Evolutionary conservation across 192 early-diverging fungal genomes (phyloP).

Genomic region (Backusella liffmaniae): DNA sequence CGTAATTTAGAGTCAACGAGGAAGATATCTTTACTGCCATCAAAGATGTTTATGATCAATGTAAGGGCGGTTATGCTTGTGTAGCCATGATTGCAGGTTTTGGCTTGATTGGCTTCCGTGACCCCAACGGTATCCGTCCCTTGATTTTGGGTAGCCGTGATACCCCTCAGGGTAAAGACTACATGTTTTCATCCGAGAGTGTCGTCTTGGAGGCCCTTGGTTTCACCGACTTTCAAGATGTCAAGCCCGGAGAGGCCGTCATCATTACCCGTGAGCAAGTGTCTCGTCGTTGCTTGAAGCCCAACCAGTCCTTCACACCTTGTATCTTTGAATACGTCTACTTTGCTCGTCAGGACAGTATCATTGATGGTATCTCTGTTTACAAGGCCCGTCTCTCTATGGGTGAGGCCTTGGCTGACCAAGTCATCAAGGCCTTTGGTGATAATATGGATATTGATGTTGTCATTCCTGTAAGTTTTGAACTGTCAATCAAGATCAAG

Average conservation of each 20-base stretch:
- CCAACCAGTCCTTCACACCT: conserved; percentile 64
- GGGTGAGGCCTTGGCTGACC: conserved; percentile 93
- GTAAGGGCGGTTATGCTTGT: conserved; percentile 92
- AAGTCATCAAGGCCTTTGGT: conserved; percentile 75
- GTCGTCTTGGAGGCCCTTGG: conserved; percentile 90
- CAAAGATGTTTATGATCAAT: conserved; percentile 77
- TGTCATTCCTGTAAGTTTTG: conserved; percentile 84
- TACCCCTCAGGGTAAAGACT: conserved; percentile 75
- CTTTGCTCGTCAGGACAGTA: conserved; percentile 98
- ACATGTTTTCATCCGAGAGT: conserved; percentile 98
- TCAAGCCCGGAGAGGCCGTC: conserved; percentile 91
- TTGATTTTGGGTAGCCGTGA: conserved; percentile 88
- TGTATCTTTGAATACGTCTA: conserved; percentile 99
- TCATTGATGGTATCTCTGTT: conserved; percentile 98
- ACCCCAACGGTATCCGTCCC: conserved; percentile 96
- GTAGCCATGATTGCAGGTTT: conserved; percentile 97
- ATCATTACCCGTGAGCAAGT: conserved; percentile 86
- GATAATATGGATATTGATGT: conserved; percentile 91
- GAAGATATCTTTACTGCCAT: conserved; percentile 98
- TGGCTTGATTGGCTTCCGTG: conserved; percentile 93
- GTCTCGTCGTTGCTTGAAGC: conserved; percentile 61
- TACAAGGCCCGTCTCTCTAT: conserved; percentile 97
- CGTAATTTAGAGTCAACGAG: conserved; percentile 79
- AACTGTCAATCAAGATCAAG: neutral
- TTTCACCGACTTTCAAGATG: conserved; percentile 88